Conservation (phyloP, 768 basidiomycete genomes). For the Chlorophyllum brunneum region DNA sequence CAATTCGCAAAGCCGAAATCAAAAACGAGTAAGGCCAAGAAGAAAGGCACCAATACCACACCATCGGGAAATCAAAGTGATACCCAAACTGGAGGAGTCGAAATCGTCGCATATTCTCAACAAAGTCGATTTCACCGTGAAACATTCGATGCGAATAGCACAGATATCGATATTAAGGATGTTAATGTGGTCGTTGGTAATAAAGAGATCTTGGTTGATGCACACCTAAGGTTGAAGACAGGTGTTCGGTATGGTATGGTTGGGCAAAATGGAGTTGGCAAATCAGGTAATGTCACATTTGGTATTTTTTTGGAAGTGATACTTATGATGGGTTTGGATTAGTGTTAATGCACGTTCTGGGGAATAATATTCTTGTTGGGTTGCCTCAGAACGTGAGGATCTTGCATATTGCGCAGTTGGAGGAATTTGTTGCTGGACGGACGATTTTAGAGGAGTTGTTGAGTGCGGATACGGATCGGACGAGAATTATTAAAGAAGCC, state of each 20-base stretch:
- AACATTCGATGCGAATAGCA: slow-evolving; percentile 33
- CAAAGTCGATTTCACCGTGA: slow-evolving; percentile 48
- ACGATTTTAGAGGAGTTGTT: slow-evolving; percentile 26
- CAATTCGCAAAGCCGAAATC: not conserved
- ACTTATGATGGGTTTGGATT: not conserved
- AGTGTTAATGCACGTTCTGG: slow-evolving; percentile 28
- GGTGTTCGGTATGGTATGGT: slow-evolving; percentile 50
- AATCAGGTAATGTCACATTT: slow-evolving; percentile 33
- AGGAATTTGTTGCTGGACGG: slow-evolving; percentile 23
- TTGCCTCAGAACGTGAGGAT: slow-evolving; percentile 30
- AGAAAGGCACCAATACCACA: not conserved
- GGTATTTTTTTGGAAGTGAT: not conserved
- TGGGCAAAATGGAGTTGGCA: slow-evolving; percentile 55
- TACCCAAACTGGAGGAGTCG: slow-evolving; percentile 14
- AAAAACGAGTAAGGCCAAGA: not conserved
- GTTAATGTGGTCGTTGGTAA: slow-evolving; percentile 49
- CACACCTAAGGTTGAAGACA: slow-evolving; percentile 47
- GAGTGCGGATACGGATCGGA: slow-evolving; percentile 22
- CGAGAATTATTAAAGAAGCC: slow-evolving; percentile 25
- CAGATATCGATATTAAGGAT: slow-evolving; percentile 50
- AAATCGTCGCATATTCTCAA: slow-evolving; percentile 39
- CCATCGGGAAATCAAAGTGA: slow-evolving; percentile 10
- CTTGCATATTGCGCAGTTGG: slow-evolving; percentile 29
- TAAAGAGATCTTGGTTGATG: slow-evolving; percentile 48
- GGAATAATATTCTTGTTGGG: slow-evolving; percentile 27